Evolutionary conservation across 495 filamentous ascomycete genomes (phyloP).

Genomic region (Aspergillus mulundensis): DNA sequence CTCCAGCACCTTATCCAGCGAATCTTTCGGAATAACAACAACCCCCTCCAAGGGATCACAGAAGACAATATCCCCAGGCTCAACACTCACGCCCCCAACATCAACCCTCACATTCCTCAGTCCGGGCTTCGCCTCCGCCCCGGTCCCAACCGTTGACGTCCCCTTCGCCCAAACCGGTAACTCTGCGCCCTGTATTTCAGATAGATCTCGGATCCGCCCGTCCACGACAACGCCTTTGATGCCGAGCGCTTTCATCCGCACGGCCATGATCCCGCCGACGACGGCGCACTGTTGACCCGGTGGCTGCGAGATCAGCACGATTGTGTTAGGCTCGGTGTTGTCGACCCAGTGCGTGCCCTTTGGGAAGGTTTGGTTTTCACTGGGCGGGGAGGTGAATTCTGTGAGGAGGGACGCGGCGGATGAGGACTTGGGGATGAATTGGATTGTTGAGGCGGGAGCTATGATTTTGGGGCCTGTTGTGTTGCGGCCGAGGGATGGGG

Average conservation of each 20-base stretch:
- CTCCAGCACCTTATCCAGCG: conserved; percentile 47
- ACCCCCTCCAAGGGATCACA: conserved; percentile 58
- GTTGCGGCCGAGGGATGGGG: conserved; percentile 32
- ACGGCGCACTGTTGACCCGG: conserved; percentile 56
- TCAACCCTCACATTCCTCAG: conserved; percentile 49
- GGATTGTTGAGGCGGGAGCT: conserved; percentile 60
- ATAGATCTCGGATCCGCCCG: conserved; percentile 61
- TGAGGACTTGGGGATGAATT: conserved; percentile 51
- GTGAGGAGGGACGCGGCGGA: neutral
- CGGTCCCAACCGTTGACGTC: conserved; percentile 57
- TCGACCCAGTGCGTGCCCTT: conserved; percentile 58
- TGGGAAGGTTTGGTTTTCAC: conserved; percentile 30
- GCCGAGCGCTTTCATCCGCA: conserved; percentile 55
- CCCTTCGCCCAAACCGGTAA: conserved; percentile 55
- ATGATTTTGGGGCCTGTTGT: conserved; percentile 38
- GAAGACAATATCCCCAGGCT: conserved; percentile 59
- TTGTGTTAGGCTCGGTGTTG: conserved; percentile 44
- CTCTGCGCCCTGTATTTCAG: conserved; percentile 42
- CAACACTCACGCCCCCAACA: conserved; percentile 47
- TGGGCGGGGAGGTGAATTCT: conserved; percentile 16
- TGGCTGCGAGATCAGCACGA: conserved; percentile 60
- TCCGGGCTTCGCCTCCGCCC: conserved; percentile 55
- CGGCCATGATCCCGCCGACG: conserved; percentile 65
- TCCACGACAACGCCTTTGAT: conserved; percentile 52
- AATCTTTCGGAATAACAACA: conserved; percentile 54